Evolutionary conservation across 1,284 basidiomycete species (phyloP).

Genomic region (Cutaneotrichosporon sp.): DNA sequence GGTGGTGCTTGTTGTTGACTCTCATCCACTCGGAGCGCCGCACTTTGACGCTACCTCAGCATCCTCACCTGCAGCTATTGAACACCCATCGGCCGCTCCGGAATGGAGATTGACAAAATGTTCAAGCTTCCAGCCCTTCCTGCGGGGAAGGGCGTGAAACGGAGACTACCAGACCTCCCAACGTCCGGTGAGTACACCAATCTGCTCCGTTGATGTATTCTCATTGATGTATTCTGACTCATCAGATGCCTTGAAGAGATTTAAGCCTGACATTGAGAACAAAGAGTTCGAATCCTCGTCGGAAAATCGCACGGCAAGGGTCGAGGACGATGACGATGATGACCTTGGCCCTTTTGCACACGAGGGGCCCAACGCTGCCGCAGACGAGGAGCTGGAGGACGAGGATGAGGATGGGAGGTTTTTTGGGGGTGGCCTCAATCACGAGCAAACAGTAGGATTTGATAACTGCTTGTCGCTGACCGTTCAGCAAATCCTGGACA

Average conservation of each 20-base stretch:
- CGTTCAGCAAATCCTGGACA: conserved; percentile 56
- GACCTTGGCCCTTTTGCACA: background rate
- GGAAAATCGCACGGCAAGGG: background rate
- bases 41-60: background rate
- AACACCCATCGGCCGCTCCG: background rate
- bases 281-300: too few species aligned
- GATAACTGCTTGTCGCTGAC: background rate
- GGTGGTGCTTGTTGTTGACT: too few species aligned
- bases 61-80: background rate
- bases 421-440: conserved; percentile 84
- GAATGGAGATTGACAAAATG: conserved; percentile 47
- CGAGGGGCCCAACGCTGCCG: background rate
- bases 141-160: conserved; percentile 57
- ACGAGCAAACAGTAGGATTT: conserved; percentile 76
- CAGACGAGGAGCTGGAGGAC: conserved; percentile 51
- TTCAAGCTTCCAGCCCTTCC: conserved; percentile 43
- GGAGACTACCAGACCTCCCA: conserved; percentile 75
- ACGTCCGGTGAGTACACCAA: conserved; percentile 57
- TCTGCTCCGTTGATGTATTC: too few species aligned
- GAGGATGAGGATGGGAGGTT: conserved; percentile 92
- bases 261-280: conserved; percentile 2
- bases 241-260: conserved; percentile 12
- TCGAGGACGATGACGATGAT: background rate
- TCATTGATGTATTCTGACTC: too few species aligned
- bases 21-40: too few species aligned